Conservation (phyloP, 768 basidiomycete species). For the Leccinum barrowsii region DNA sequence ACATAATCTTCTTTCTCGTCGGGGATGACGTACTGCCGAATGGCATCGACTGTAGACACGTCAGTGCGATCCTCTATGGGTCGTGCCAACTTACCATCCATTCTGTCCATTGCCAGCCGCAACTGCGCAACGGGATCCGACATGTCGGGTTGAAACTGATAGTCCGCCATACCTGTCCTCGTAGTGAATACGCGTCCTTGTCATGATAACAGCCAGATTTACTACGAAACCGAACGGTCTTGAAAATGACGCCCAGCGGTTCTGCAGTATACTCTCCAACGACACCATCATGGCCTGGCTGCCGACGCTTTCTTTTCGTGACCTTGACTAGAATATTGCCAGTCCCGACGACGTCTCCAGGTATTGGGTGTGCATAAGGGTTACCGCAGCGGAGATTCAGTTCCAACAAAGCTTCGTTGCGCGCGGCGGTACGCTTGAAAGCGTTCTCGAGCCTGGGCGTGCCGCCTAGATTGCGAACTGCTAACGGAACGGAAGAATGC, state of each 20-base stretch:
- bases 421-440: conserved; percentile 68
- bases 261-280: conserved; percentile 73
- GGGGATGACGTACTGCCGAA: conserved; percentile 67
- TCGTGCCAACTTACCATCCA: conserved; percentile 63
- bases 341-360: conserved; percentile 72
- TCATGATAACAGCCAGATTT: conserved; percentile 29
- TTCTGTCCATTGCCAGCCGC: conserved; percentile 66
- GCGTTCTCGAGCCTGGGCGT: conserved; percentile 68
- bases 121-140: conserved; percentile 69
- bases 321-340: conserved; percentile 85
- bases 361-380: conserved; percentile 78
- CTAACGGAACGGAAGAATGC: conserved; percentile 54
- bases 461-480: conserved; percentile 66
- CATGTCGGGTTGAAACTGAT: conserved; percentile 77
- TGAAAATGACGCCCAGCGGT: conserved; percentile 70
- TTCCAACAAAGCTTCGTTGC: conserved; percentile 66
- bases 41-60: conserved; percentile 56
- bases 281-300: conserved; percentile 19
- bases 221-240: conserved; percentile 91
- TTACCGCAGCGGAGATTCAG: conserved; percentile 71
- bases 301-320: conserved; percentile 64
- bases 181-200: background rate
- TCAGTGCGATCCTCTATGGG: background rate
- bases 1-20: conserved; percentile 65
- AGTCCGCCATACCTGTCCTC: conserved; percentile 84